Conservation (phyloP, 768 basidiomycete species). For the Pisolithus tinctorius region DNA sequence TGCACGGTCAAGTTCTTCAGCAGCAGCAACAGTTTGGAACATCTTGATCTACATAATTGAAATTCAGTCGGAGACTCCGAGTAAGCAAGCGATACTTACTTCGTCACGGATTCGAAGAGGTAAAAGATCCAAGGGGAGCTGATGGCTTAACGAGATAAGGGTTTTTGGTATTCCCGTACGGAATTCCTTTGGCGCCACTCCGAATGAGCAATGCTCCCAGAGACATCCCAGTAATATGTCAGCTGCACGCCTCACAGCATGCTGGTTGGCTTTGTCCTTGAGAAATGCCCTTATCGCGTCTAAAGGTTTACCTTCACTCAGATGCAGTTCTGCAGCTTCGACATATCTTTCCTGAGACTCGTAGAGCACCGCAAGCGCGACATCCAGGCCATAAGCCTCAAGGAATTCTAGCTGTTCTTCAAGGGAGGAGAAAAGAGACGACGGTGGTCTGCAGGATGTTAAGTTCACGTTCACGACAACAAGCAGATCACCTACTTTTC, state of each 20-base stretch:
- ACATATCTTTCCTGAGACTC: slow-evolving; percentile 32
- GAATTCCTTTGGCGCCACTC: slow-evolving; percentile 3
- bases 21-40: slow-evolving; percentile 30
- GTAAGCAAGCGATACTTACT: slow-evolving; percentile 4
- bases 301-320: slow-evolving; percentile 38
- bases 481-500: too few species aligned
- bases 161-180: slow-evolving; percentile 5
- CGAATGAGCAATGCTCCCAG: slow-evolving; percentile 44
- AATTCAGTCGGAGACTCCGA: not conserved
- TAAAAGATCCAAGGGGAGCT: slow-evolving; percentile 7
- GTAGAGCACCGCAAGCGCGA: slow-evolving; percentile 40
- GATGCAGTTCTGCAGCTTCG: slow-evolving; percentile 49
- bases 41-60: slow-evolving; percentile 18
- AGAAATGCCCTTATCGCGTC: slow-evolving; percentile 45
- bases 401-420: slow-evolving; percentile 54
- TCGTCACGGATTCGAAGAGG: slow-evolving; percentile 3
- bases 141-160: slow-evolving; percentile 11
- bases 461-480: not conserved
- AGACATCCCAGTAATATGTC: slow-evolving; percentile 36
- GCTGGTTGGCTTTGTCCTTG: slow-evolving; percentile 20
- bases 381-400: slow-evolving; percentile 46
- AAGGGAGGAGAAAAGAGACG: slow-evolving; percentile 39
- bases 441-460: slow-evolving; percentile 36
- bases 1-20: slow-evolving; percentile 15
- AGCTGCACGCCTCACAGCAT: slow-evolving; percentile 29